These are phyloP conservation scores for Beta lomatogona DNA, from an alignment of 179 eudicot species.

Conservation along the genomic window DNA sequence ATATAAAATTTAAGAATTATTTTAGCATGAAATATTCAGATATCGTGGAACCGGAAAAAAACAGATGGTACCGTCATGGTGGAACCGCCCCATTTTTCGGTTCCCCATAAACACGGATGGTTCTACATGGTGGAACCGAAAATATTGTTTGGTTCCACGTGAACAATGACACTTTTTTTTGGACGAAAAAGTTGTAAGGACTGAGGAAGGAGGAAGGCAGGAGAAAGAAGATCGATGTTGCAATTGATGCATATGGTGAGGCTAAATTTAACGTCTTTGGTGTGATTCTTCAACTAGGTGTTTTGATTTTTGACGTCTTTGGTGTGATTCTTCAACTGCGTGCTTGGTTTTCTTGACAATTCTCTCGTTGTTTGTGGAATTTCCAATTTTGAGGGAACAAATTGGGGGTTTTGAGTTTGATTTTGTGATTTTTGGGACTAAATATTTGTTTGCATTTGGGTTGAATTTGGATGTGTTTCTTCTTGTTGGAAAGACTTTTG, in stretches of 20 bases:
- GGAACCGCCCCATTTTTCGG: no score
- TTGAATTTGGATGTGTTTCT: slow-evolving; percentile 53
- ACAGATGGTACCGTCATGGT: no score
- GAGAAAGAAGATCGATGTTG: slow-evolving; percentile 39
- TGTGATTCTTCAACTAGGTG: slow-evolving; percentile 45
- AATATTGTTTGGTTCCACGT: no score
- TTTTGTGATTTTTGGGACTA: slow-evolving; percentile 40
- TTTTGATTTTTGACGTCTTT: slow-evolving; percentile 41
- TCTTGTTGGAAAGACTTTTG: slow-evolving; percentile 56
- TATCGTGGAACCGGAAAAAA: no score
- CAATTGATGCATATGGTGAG: slow-evolving; percentile 58
- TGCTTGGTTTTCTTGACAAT: slow-evolving; percentile 40
- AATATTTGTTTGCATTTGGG: slow-evolving; percentile 53
- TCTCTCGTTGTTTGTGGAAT: slow-evolving; percentile 55
- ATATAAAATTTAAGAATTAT: no score
- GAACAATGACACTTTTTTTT: no score
- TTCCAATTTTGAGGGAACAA: slow-evolving; percentile 30
- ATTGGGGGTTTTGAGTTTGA: slow-evolving; percentile 33
- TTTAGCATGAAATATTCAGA: no score
- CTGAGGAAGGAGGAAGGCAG: no score
- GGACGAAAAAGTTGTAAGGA: no score
- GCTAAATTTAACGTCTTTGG: slow-evolving; percentile 49
- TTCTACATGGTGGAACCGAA: no score
- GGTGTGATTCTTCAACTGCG: no score
- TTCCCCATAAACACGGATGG: no score